phyloP scores from a whole-genome alignment of 192 early-diverging fungal species.

The Gryganskiella cystojenkinii region DNA sequence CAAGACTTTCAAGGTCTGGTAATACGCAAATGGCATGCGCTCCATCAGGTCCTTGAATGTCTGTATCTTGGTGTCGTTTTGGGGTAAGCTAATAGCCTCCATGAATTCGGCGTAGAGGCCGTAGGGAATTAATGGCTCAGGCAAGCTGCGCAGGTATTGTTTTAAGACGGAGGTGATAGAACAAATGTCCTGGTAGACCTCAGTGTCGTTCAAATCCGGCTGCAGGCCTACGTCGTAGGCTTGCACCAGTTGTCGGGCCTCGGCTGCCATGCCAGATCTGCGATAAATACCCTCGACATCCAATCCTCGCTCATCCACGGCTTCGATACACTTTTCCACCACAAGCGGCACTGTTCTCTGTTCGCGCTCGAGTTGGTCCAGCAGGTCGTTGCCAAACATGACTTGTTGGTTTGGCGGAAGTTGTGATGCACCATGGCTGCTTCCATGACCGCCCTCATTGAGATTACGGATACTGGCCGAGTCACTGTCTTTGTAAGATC shows the following conservation, averaged over 20 bases:
- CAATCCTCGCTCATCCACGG: constrained; percentile 69
- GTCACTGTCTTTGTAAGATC: constrained; percentile 8
- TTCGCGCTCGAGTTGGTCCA: constrained; percentile 62
- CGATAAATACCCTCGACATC: constrained; percentile 83
- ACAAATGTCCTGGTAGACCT: constrained; percentile 71
- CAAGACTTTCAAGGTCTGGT: constrained; percentile 68
- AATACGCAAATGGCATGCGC: constrained; percentile 69
- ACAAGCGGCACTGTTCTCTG: constrained; percentile 66
- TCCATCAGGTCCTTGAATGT: constrained; percentile 53
- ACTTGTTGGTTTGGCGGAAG: constrained; percentile 6
- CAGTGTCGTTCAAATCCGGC: constrained; percentile 56
- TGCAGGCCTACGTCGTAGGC: constrained; percentile 63
- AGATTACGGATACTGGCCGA: constrained; percentile 10
- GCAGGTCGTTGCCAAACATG: constrained; percentile 74
- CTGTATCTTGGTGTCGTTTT: constrained; percentile 49
- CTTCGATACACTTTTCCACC: constrained; percentile 70
- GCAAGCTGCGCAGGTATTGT: constrained; percentile 79
- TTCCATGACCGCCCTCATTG: neutral
- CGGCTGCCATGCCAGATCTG: constrained; percentile 74
- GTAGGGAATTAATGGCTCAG: constrained; percentile 74
- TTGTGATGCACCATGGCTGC: constrained; percentile 14
- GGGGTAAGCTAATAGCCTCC: constrained; percentile 57
- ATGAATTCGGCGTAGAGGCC: constrained; percentile 73
- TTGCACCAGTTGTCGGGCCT: constrained; percentile 69
- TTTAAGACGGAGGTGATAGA: constrained; percentile 79